Evolutionary conservation across 495 filamentous ascomycete genomes (phyloP).

Genomic region (Penicillium herquei): DNA sequence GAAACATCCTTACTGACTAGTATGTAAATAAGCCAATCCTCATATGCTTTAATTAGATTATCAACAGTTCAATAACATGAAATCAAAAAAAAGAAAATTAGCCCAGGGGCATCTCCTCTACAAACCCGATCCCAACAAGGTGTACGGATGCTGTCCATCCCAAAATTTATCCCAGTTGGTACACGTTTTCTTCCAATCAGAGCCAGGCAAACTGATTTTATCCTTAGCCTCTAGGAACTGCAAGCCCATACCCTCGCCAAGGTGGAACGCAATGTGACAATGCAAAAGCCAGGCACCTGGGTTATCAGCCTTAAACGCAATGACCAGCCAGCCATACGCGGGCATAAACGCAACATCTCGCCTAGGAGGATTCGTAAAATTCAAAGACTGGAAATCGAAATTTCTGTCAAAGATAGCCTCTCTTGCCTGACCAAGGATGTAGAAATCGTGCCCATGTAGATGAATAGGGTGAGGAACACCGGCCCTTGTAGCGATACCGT

Average conservation of each 20-base stretch:
- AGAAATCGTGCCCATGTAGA: conserved; percentile 28
- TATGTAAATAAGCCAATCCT: too few species aligned
- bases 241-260: conserved; percentile 39
- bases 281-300: conserved; percentile 59
- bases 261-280: conserved; percentile 71
- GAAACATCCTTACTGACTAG: too few species aligned
- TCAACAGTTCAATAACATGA: too few species aligned
- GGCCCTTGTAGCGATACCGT: not conserved
- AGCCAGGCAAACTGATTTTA: too few species aligned
- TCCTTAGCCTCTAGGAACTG: conserved; percentile 52
- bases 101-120: too few species aligned
- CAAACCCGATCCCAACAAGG: too few species aligned
- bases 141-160: too few species aligned
- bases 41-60: too few species aligned
- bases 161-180: too few species aligned
- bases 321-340: not conserved
- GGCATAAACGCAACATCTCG: not conserved
- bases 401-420: too few species aligned
- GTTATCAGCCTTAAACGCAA: conserved; percentile 43
- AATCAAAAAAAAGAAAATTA: too few species aligned
- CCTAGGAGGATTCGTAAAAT: not conserved
- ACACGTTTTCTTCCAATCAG: too few species aligned
- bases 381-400: not conserved
- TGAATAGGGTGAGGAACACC: conserved; percentile 24
- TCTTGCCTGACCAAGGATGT: conserved; percentile 6